Evolutionary conservation across 1,284 basidiomycete species (phyloP).

Genomic region (Caloboletus firmus): DNA sequence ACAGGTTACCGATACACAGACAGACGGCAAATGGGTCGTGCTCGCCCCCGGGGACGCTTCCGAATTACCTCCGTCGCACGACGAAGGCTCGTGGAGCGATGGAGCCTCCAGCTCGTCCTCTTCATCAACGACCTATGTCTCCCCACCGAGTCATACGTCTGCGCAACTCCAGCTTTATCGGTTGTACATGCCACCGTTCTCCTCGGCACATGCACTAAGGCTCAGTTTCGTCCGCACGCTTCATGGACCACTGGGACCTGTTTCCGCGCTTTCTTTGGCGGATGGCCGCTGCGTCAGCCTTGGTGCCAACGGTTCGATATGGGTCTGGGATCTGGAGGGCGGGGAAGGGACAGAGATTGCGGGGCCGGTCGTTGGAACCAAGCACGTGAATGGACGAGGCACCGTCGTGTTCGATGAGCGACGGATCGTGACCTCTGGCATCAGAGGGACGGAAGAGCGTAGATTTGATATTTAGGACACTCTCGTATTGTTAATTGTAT

Average conservation of each 20-base stretch:
- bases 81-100: conserved; percentile 19
- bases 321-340: conserved; percentile 81
- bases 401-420: conserved; percentile 73
- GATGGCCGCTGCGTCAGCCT: conserved; percentile 79
- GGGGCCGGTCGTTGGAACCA: conserved; percentile 20
- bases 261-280: conserved; percentile 67
- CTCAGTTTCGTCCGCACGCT: conserved; percentile 71
- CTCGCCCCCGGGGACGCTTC: conserved; percentile 57
- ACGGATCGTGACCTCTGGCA: conserved; percentile 58
- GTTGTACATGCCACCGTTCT: conserved; percentile 56
- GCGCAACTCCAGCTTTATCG: conserved; percentile 71
- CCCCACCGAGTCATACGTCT: conserved; percentile 46
- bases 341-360: conserved; percentile 63
- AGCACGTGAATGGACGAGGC: conserved; percentile 35
- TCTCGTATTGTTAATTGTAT: background rate
- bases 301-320: conserved; percentile 66
- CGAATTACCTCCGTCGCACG: conserved; percentile 2
- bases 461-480: conserved; percentile 63
- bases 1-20: conserved; percentile 65
- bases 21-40: conserved; percentile 82
- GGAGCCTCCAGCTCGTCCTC: conserved; percentile 22
- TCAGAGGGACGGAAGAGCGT: conserved; percentile 55
- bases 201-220: conserved; percentile 50
- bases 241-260: conserved; percentile 63
- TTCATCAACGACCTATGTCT: conserved; percentile 33